phyloP scores from a whole-genome alignment of 176 grass and related monocot species.

The Areca catechu region DNA sequence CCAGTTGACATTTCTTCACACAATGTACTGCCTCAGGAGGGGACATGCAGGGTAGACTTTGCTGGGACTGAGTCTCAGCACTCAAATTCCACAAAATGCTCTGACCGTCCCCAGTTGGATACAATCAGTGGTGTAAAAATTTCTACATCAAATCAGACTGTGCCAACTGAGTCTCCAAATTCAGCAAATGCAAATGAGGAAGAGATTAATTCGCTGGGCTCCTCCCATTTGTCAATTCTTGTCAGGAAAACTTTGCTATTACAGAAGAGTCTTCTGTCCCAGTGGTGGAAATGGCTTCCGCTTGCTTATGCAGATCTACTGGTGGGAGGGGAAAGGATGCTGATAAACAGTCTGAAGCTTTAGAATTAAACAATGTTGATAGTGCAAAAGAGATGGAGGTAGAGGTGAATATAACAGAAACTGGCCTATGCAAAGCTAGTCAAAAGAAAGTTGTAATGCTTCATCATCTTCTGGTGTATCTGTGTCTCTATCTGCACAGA shows the following conservation, averaged over 20 bases:
- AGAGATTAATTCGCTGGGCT: not conserved
- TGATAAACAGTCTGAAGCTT: not conserved
- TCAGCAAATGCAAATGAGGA: slow-evolving; percentile 15
- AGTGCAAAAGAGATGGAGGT: slow-evolving; percentile 1
- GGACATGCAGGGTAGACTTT: not conserved
- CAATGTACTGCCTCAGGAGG: slow-evolving; percentile 2
- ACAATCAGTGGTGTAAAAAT: slow-evolving; percentile 17
- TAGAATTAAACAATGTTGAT: slow-evolving; percentile 4
- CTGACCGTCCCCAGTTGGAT: not conserved
- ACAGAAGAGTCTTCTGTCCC: slow-evolving; percentile 3
- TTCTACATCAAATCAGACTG: slow-evolving; percentile 20
- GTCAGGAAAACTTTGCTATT: not conserved
- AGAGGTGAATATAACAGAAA: not conserved
- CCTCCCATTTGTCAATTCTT: not conserved
- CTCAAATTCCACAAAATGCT: slow-evolving; percentile 12
- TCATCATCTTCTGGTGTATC: not conserved
- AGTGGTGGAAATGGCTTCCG: not conserved
- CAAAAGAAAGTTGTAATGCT: not conserved
- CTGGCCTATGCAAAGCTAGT: not conserved
- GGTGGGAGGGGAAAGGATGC: not conserved
- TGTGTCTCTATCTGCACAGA: not conserved
- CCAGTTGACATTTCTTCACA: not conserved
- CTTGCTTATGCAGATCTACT: slow-evolving; percentile 9
- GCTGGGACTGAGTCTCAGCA: slow-evolving; percentile 9
- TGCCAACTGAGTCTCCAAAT: slow-evolving; percentile 4